A percentile compares a stretch with the other conserved stretches of the same genome.
Evolutionary conservation across 441 rosid genomes (phyloP).

Genomic region (Lepidium campestre): DNA sequence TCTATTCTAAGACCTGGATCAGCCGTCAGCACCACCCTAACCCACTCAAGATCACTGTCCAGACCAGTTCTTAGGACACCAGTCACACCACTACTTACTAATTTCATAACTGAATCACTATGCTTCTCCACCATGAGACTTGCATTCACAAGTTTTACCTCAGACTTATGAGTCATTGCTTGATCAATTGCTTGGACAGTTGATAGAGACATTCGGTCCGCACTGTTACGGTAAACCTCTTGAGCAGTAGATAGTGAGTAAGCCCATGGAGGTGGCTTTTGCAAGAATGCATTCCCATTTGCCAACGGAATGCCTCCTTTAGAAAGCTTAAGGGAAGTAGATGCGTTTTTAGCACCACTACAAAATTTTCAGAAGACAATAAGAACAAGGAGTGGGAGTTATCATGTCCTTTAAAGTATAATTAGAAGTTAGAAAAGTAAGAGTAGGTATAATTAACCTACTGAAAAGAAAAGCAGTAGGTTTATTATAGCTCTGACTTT

Average conservation of each 20-base stretch:
- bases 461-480: neutral
- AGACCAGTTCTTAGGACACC: slow-evolving; percentile 22
- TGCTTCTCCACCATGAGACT: slow-evolving; percentile 58
- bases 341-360: slow-evolving; percentile 62
- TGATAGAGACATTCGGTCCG: slow-evolving; percentile 88
- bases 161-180: slow-evolving; percentile 87
- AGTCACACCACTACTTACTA: neutral
- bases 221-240: slow-evolving; percentile 92
- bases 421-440: neutral
- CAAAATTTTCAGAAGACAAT: slow-evolving; percentile 21
- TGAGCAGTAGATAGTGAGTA: slow-evolving; percentile 94
- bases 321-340: slow-evolving; percentile 74
- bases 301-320: slow-evolving; percentile 97
- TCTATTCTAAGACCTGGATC: slow-evolving; percentile 74
- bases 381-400: slow-evolving; percentile 6
- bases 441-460: neutral
- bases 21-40: slow-evolving; percentile 78
- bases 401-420: neutral
- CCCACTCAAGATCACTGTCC: slow-evolving; percentile 76
- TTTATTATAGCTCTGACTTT: neutral
- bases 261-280: slow-evolving; percentile 98
- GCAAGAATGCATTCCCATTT: slow-evolving; percentile 92
- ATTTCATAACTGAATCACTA: neutral
- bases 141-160: slow-evolving; percentile 62
- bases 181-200: slow-evolving; percentile 98